A percentile compares a stretch with the other conserved stretches of the same genome.
Conservation (phyloP, 192 early-diverging fungal species). For the Rhizoclosmatium sp. region DNA sequence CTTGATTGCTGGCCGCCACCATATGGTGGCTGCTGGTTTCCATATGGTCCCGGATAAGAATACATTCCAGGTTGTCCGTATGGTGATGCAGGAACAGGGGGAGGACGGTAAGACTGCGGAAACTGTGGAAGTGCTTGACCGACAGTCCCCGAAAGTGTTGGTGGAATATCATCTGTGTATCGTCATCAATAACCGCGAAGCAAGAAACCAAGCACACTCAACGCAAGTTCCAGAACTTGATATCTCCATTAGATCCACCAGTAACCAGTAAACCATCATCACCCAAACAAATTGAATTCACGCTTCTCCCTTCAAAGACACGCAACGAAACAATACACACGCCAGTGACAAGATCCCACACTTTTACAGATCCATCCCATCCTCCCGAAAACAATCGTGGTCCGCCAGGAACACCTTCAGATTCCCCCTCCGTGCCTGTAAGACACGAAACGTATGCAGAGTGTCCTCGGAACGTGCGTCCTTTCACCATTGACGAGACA, state of each 20-base stretch:
- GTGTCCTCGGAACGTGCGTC: conserved; percentile 30
- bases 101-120: neutral
- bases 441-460: conserved; percentile 28
- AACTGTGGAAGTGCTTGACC: neutral
- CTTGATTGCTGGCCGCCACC: too few species aligned
- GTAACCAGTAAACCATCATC: conserved; percentile 1
- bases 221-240: conserved; percentile 37
- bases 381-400: conserved; percentile 29
- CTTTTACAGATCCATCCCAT: conserved; percentile 26
- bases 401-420: neutral
- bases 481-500: neutral
- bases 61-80: neutral
- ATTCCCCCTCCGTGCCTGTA: neutral
- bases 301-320: conserved; percentile 2
- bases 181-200: neutral
- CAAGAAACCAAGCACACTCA: neutral
- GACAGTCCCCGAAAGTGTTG: neutral
- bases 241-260: conserved; percentile 13
- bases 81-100: neutral
- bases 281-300: conserved; percentile 20
- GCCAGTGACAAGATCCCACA: conserved; percentile 32
- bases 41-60: too few species aligned
- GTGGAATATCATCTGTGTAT: neutral
- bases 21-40: too few species aligned
- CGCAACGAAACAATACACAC: neutral